These are phyloP conservation scores for Avena eriantha DNA, from an alignment of 176 grass and related monocot species.

Conservation along the genomic window DNA sequence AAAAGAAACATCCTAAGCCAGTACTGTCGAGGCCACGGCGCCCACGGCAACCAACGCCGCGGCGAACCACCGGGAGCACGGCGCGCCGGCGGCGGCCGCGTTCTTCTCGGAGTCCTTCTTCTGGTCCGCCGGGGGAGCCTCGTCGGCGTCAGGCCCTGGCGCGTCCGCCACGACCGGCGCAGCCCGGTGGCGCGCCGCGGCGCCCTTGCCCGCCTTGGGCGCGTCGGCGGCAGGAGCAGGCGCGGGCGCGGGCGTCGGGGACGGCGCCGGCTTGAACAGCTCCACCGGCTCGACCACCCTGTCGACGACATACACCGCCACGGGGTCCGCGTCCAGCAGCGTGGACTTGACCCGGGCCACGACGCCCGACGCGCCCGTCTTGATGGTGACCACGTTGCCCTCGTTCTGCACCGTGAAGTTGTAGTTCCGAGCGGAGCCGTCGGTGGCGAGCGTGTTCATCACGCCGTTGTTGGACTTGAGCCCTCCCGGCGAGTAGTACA, in stretches of 20 bases:
- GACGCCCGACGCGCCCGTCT: constrained; percentile 42
- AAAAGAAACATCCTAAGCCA: constrained; percentile 7
- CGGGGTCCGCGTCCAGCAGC: constrained; percentile 57
- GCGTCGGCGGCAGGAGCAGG: constrained; percentile 29
- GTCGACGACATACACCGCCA: constrained; percentile 68
- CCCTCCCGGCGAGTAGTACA: constrained; percentile 62
- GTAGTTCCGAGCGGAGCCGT: constrained; percentile 65
- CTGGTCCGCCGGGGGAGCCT: constrained; percentile 43
- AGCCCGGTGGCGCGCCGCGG: not conserved
- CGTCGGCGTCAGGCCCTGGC: constrained; percentile 42
- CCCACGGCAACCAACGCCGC: constrained; percentile 14
- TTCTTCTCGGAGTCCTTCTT: constrained; percentile 59
- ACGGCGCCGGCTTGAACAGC: constrained; percentile 59
- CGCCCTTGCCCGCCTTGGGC: constrained; percentile 46
- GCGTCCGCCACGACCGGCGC: constrained; percentile 48
- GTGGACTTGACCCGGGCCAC: constrained; percentile 56
- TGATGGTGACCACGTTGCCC: constrained; percentile 74
- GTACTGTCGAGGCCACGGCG: constrained; percentile 10
- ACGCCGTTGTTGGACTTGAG: constrained; percentile 85
- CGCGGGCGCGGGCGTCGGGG: constrained; percentile 46
- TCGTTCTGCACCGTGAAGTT: constrained; percentile 85
- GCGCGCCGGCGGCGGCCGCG: constrained; percentile 34
- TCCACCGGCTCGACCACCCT: constrained; percentile 71
- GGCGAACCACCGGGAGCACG: constrained; percentile 34
- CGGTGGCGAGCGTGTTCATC: constrained; percentile 90